Evolutionary conservation across 805 yeast genomes (phyloP).

Genomic region (Brettanomyces custersianus): DNA sequence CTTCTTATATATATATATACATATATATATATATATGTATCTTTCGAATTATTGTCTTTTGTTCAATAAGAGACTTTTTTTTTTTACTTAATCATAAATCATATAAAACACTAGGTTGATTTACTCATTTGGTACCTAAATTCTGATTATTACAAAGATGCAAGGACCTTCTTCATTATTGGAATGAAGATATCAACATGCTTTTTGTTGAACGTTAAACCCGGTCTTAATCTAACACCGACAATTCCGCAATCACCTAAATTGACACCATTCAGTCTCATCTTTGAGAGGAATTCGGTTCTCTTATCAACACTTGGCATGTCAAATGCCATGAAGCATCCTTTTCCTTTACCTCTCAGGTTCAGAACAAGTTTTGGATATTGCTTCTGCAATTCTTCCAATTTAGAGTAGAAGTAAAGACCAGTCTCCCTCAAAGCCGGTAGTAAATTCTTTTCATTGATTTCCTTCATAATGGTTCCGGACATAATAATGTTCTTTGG

Average conservation of each 20-base stretch:
- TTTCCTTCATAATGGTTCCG: conserved; percentile 61
- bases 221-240: conserved; percentile 75
- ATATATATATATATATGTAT: no score
- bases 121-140: no score
- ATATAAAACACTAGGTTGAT: no score
- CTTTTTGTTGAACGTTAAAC: conserved; percentile 67
- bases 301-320: conserved; percentile 44
- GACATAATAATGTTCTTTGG: conserved; percentile 74
- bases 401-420: conserved; percentile 49
- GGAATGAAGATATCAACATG: conserved; percentile 64
- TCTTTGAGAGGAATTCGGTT: conserved; percentile 49
- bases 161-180: conserved; percentile 29
- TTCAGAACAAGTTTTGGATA: conserved; percentile 45
- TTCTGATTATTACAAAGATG: conserved; percentile 14
- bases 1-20: no score
- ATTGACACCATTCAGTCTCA: conserved; percentile 62
- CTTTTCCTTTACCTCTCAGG: conserved; percentile 68
- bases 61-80: not conserved
- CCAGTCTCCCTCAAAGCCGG: conserved; percentile 54
- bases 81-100: not conserved
- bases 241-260: conserved; percentile 80
- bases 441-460: conserved; percentile 50
- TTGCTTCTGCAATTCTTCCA: conserved; percentile 41
- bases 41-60: not conserved
- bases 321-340: conserved; percentile 81